Conservation (phyloP, 2,329 filamentous ascomycete species). For the Aspergillus arachidicola region DNA sequence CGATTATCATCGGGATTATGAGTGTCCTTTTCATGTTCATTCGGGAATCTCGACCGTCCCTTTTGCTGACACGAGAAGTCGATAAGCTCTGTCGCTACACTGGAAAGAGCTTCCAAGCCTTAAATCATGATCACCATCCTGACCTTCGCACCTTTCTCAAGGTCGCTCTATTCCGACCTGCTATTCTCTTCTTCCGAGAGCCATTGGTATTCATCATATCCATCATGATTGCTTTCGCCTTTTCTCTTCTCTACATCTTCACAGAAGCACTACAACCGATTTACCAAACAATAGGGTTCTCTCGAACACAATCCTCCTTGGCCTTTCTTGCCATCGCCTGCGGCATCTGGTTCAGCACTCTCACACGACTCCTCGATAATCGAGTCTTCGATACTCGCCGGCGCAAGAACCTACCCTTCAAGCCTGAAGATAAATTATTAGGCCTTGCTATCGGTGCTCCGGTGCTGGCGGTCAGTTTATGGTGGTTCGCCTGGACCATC, state of each 20-base stretch:
- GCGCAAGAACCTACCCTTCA: neutral
- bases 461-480: constrained; percentile 47
- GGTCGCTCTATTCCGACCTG: constrained; percentile 42
- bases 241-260: constrained; percentile 52
- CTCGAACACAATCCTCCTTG: constrained; percentile 37
- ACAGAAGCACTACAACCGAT: constrained; percentile 47
- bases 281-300: constrained; percentile 42
- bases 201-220: constrained; percentile 49
- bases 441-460: constrained; percentile 51
- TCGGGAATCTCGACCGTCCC: constrained; percentile 47
- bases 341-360: constrained; percentile 45
- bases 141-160: constrained; percentile 39
- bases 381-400: constrained; percentile 20
- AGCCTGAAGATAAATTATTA: constrained; percentile 27
- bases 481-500: constrained; percentile 50
- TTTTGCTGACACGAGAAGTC: constrained; percentile 40
- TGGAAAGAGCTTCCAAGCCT: constrained; percentile 28
- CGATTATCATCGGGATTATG: constrained; percentile 37
- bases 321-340: constrained; percentile 45
- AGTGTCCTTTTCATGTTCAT: constrained; percentile 39
- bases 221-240: constrained; percentile 45
- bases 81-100: constrained; percentile 23
- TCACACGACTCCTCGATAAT: constrained; percentile 48
- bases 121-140: constrained; percentile 43
- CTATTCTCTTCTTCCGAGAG: constrained; percentile 48